A percentile compares a stretch with the other conserved stretches of the same genome.
Conservation (phyloP, 371 early-diverging fungal species). For the Lichtheimia corymbifera region DNA sequence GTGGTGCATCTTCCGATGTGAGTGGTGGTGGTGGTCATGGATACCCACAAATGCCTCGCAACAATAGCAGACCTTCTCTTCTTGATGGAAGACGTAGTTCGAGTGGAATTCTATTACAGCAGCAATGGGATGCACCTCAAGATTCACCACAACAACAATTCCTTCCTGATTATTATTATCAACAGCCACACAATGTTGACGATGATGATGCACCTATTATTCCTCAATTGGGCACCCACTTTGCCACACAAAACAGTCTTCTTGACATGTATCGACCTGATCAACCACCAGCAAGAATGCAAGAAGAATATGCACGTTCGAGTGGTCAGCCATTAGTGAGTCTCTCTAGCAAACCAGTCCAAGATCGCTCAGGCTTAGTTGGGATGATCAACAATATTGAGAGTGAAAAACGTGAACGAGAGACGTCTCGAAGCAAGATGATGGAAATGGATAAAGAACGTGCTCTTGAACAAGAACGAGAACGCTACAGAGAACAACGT, state of each 20-base stretch:
- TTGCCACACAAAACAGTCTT: constrained; percentile 28
- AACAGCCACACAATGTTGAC: constrained; percentile 4
- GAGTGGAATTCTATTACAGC: constrained; percentile 8
- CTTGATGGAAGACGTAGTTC: neutral
- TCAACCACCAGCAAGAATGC: constrained; percentile 37
- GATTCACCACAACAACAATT: constrained; percentile 2
- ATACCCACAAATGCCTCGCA: neutral
- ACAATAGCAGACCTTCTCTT: neutral
- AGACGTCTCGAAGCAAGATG: constrained; percentile 20
- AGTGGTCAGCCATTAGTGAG: constrained; percentile 49
- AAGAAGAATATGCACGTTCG: constrained; percentile 41
- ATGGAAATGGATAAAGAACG: constrained; percentile 33
- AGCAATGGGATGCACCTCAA: constrained; percentile 10
- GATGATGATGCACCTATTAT: constrained; percentile 32
- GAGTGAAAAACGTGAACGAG: neutral
- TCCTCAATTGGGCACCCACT: constrained; percentile 20
- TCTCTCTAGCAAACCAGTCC: constrained; percentile 36
- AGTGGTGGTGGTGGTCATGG: neutral
- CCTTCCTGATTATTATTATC: constrained; percentile 2
- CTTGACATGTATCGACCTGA: constrained; percentile 35
- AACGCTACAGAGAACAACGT: constrained; percentile 24
- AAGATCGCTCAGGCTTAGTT: constrained; percentile 44
- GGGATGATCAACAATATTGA: constrained; percentile 16
- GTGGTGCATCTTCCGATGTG: constrained; percentile 5
- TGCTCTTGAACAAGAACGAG: constrained; percentile 34